These are phyloP conservation scores for Didymella sp. DNA, from an alignment of 2,329 filamentous ascomycete genomes.

Conservation along the genomic window DNA sequence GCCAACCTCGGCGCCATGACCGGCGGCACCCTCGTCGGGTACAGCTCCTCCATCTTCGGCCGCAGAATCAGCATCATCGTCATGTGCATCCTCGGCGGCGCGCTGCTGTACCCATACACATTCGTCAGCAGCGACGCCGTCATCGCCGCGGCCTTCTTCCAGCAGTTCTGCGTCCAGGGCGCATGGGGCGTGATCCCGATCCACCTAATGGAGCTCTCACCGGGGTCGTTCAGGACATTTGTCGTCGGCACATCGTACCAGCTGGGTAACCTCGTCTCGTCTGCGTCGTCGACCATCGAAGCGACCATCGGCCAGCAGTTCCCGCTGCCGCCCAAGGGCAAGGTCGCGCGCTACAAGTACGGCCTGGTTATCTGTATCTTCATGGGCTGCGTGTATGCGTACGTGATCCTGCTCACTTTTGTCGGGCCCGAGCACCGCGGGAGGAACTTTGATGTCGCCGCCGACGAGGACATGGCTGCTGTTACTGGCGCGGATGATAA, in stretches of 20 bases:
- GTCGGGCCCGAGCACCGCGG: conserved; percentile 63
- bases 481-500: conserved; percentile 25
- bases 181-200: conserved; percentile 61
- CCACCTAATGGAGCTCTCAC: conserved; percentile 78
- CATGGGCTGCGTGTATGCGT: conserved; percentile 80
- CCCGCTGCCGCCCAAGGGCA: conserved; percentile 65
- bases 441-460: conserved; percentile 40
- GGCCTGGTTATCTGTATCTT: conserved; percentile 89
- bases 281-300: conserved; percentile 76
- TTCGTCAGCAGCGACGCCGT: conserved; percentile 68
- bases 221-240: conserved; percentile 75
- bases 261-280: conserved; percentile 76
- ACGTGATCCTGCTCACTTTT: conserved; percentile 67
- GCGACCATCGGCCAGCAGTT: conserved; percentile 76
- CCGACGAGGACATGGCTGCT: conserved; percentile 45
- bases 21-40: conserved; percentile 57
- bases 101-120: conserved; percentile 82
- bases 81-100: conserved; percentile 69
- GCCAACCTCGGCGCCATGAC: conserved; percentile 59
- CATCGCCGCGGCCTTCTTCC: conserved; percentile 83
- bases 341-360: conserved; percentile 60
- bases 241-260: conserved; percentile 78
- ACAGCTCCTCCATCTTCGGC: conserved; percentile 55
- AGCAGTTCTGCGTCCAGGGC: conserved; percentile 61
- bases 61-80: conserved; percentile 57